A percentile compares a stretch with the other conserved stretches of the same genome.
phyloP scores from a whole-genome alignment of 345 rosid species.

The Gossypium stocksii region DNA sequence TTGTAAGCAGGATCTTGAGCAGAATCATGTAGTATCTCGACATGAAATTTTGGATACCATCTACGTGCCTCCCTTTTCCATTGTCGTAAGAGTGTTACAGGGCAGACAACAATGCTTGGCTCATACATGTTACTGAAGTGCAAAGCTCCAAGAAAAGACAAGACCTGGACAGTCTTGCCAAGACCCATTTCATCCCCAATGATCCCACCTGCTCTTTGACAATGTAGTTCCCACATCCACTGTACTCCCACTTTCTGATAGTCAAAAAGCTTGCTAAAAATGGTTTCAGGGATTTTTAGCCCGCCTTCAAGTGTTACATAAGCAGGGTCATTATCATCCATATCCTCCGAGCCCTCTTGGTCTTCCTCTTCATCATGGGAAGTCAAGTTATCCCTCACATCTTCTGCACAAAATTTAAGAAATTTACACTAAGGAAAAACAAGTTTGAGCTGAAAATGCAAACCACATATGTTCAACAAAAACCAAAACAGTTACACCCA shows the following conservation, averaged over 20 bases:
- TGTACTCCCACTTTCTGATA: slow-evolving; percentile 98
- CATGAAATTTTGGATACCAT: slow-evolving; percentile 76
- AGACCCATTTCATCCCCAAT: slow-evolving; percentile 99
- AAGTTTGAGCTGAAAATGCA: slow-evolving; percentile 2
- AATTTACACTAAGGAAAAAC: not conserved
- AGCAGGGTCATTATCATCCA: slow-evolving; percentile 33
- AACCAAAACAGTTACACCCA: not conserved
- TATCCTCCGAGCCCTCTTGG: slow-evolving; percentile 50
- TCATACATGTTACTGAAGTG: slow-evolving; percentile 89
- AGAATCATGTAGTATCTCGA: slow-evolving; percentile 91
- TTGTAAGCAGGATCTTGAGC: slow-evolving; percentile 50
- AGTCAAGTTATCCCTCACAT: slow-evolving; percentile 32
- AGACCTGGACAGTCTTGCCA: slow-evolving; percentile 91
- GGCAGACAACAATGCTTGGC: slow-evolving; percentile 92
- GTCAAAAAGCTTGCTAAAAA: slow-evolving; percentile 75
- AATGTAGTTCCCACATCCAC: slow-evolving; percentile 99
- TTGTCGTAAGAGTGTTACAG: slow-evolving; percentile 86
- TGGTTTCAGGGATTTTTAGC: slow-evolving; percentile 67
- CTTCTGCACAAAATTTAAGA: slow-evolving; percentile 34
- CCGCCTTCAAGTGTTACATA: slow-evolving; percentile 78
- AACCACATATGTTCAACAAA: not conserved
- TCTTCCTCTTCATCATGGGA: slow-evolving; percentile 56
- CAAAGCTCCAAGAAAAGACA: slow-evolving; percentile 90
- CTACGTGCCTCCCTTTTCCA: slow-evolving; percentile 94
- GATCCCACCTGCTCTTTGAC: slow-evolving; percentile 98